These are phyloP conservation scores for Penicillium argentinense DNA, from an alignment of 495 filamentous ascomycete genomes.

Conservation along the genomic window DNA sequence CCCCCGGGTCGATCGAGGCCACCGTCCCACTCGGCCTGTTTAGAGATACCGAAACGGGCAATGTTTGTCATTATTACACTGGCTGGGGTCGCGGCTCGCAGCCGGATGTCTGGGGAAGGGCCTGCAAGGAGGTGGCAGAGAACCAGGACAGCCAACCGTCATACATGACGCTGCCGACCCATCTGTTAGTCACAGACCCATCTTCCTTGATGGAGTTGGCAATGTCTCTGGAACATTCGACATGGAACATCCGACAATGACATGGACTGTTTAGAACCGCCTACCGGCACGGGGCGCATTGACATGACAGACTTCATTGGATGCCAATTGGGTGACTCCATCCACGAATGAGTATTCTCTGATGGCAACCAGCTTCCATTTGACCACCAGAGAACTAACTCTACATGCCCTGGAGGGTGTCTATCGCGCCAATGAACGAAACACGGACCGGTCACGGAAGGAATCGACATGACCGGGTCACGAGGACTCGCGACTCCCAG, in stretches of 20 bases:
- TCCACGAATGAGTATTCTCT: too few species aligned
- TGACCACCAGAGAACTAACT: not conserved
- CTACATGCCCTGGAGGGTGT: not conserved
- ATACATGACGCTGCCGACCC: too few species aligned
- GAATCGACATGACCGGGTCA: not conserved
- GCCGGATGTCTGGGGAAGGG: conserved; percentile 1
- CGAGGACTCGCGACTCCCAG: not conserved
- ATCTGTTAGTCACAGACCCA: too few species aligned
- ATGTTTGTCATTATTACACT: conserved; percentile 1
- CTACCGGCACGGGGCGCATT: too few species aligned
- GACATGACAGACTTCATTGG: too few species aligned
- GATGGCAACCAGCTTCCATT: not conserved
- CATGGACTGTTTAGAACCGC: too few species aligned
- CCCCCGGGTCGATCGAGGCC: conserved; percentile 7
- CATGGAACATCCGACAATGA: too few species aligned
- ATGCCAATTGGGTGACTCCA: too few species aligned
- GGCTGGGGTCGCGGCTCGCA: not conserved
- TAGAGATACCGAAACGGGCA: conserved; percentile 4
- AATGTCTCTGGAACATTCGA: not conserved
- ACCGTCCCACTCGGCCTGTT: conserved; percentile 10
- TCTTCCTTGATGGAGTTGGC: too few species aligned
- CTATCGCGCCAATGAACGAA: not conserved
- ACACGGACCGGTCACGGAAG: not conserved
- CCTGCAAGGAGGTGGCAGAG: not conserved
- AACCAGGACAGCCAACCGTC: not conserved